phyloP scores from a whole-genome alignment of 2,329 filamentous ascomycete species.

The Penicillium sp. region DNA sequence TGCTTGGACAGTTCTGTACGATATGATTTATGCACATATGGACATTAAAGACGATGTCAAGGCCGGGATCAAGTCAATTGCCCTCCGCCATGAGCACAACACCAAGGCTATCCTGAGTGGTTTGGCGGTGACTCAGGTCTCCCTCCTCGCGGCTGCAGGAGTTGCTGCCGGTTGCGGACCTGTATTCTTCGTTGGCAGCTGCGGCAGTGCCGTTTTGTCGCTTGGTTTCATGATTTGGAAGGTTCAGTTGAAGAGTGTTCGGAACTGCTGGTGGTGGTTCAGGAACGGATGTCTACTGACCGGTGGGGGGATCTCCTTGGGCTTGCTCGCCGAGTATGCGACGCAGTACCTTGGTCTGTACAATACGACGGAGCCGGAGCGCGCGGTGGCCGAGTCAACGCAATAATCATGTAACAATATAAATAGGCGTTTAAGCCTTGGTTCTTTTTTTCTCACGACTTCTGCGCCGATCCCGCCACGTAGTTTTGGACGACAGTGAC shows the following conservation, averaged over 20 bases:
- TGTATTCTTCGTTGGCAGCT: conserved; percentile 57
- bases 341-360: conserved; percentile 30
- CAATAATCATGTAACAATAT: conserved; percentile 10
- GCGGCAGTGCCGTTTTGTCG: conserved; percentile 55
- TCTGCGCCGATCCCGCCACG: conserved; percentile 8
- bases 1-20: conserved; percentile 50
- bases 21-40: conserved; percentile 54
- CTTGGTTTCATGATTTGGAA: conserved; percentile 59
- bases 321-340: conserved; percentile 55
- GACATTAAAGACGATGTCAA: conserved; percentile 51
- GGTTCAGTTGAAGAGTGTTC: conserved; percentile 56
- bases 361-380: conserved; percentile 9
- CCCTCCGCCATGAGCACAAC: conserved; percentile 48
- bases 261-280: conserved; percentile 65
- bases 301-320: conserved; percentile 57
- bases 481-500: conserved; percentile 60
- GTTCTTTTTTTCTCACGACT: background rate
- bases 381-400: conserved; percentile 3
- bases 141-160: conserved; percentile 45
- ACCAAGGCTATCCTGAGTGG: conserved; percentile 45
- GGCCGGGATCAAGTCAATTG: conserved; percentile 52
- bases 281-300: conserved; percentile 61
- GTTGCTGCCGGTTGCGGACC: conserved; percentile 54
- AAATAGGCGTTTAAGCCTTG: background rate
- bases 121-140: conserved; percentile 41